Base-by-base conservation (phyloP, 2,329 filamentous ascomycete genomes). In the Malbranchea zuffiana region DNA sequence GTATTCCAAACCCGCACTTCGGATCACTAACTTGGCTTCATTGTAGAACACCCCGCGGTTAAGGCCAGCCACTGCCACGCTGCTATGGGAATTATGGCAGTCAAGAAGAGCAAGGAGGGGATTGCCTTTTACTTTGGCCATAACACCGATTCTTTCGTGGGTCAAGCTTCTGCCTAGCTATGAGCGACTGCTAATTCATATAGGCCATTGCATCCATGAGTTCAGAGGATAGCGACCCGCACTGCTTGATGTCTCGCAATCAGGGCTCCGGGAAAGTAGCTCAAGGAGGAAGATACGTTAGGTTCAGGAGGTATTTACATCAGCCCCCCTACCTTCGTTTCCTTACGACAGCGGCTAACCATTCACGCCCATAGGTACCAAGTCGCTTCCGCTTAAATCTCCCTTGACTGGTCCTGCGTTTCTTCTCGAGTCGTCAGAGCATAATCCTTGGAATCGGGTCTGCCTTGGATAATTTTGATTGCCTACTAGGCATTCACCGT, bases 91-190 rank as follows among this genome's bases (percentile, higher is more conserved):
- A 74, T 94, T 40, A 78, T 98, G 66, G 78, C 78, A 1, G 82
- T 95, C 50, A 96, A 96, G 65, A 90, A 86, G 65, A 80, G 74
- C 1, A 68, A 66, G 8, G 69, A 74, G 15, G 86, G 85, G 1
- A 76, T 84, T 46, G 85, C 82, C 53, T 72, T 98, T 35, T 88
- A 88, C 59, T 98, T 93, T 63, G 87, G 82, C 1, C 90, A 98
- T 67, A 98, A 96, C 54, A 98, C 90, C 1, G 88, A 96, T 56
- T 80, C 75, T 1, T 80, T 81, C 52, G 74, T 71, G 53, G 55
- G 66, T 52, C 15, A 32, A 23, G 20, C 12, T 24, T 21, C 31
- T 27, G 17, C 3, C 24, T 35, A 38, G 44, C 31, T 40, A 12
- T 12, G 13, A 12, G 28, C 24, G 6, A 26, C 24, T 29, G 19